Evolutionary conservation across 805 yeast genomes (phyloP), one percentile per base, ranked within the genome.

Genomic region (Ogataea dorogensis): DNA sequence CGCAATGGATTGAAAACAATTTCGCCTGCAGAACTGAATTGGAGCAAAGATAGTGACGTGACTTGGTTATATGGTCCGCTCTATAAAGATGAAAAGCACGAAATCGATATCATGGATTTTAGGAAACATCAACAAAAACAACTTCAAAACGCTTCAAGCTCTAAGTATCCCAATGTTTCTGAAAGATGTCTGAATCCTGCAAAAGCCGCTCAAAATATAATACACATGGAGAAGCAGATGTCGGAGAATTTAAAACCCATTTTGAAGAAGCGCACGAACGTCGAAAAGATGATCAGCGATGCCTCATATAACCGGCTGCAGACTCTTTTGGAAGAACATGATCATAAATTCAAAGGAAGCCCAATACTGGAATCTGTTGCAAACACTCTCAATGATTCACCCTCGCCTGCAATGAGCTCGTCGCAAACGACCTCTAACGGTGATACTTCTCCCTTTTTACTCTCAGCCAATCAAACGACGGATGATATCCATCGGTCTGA

Each of bases 61-160:
- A 88, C 97, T 1, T 93, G 98, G 98, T 73, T 93, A 10, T 93
- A 91, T 63, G 99, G 99, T 1, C 99, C 99, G 4, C 51, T 59
- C 7, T 58, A 55, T 19, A 53, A 51, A 30, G 54, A 46, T 6
- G 53, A 51, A 12, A 42, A 40, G 21, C 35, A 40, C 19, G 53
- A 46, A 14, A 40, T 44, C 15, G 49, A 48, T 24, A 44, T 44
- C 22, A 38, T 44, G 31, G 50, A 48, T 25, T 45, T 43, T 31
- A 37, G 42, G 27, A 38, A 46, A 14, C 34, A 38, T 15, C 38
- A 43, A 30, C 27, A 38, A 16, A 17, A 28, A 12, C 24, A 40
- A 17, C 23, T 24, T 5, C 36, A 38, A 16, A 36, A 31, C 7
- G 24, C 38, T n/a, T 13, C 35, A 1, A 28, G 9, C 10, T 20